Conservation (phyloP, 257 asterid genomes). For the Jacaranda copaia region DNA sequence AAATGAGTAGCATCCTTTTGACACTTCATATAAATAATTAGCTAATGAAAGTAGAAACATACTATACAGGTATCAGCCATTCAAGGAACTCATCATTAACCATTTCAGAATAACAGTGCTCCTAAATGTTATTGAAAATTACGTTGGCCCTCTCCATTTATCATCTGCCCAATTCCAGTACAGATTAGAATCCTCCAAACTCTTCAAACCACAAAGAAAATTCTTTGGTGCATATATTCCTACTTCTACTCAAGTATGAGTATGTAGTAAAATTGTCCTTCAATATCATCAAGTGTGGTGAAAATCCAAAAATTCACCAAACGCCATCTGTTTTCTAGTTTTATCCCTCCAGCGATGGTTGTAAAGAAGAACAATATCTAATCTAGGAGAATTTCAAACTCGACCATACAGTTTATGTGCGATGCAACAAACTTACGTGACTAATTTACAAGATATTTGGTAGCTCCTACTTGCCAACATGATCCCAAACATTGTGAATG, state of each 20-base stretch:
- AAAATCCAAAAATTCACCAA: constrained; percentile 3
- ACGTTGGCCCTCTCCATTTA: constrained; percentile 5
- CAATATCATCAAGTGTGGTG: neutral
- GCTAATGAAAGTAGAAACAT: constrained; percentile 4
- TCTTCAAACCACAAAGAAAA: constrained; percentile 3
- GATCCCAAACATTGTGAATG: constrained; percentile 11
- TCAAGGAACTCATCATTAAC: neutral
- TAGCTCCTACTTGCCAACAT: constrained; percentile 5
- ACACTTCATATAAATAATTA: constrained; percentile 1
- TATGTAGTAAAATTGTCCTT: neutral
- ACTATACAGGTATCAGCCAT: neutral
- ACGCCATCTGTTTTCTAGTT: neutral
- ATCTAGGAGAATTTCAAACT: constrained; percentile 19
- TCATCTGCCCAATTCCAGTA: neutral
- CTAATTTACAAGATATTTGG: constrained; percentile 9
- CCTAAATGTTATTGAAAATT: neutral
- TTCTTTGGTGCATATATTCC: neutral
- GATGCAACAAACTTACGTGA: constrained; percentile 2
- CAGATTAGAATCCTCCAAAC: neutral
- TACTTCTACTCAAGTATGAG: neutral
- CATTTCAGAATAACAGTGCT: neutral
- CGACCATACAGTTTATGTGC: neutral
- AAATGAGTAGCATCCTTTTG: constrained; percentile 19
- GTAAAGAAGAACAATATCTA: neutral
- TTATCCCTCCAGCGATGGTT: neutral